These are phyloP conservation scores for Luffa acutangula DNA, from an alignment of 306 rosid species.

Conservation along the genomic window DNA sequence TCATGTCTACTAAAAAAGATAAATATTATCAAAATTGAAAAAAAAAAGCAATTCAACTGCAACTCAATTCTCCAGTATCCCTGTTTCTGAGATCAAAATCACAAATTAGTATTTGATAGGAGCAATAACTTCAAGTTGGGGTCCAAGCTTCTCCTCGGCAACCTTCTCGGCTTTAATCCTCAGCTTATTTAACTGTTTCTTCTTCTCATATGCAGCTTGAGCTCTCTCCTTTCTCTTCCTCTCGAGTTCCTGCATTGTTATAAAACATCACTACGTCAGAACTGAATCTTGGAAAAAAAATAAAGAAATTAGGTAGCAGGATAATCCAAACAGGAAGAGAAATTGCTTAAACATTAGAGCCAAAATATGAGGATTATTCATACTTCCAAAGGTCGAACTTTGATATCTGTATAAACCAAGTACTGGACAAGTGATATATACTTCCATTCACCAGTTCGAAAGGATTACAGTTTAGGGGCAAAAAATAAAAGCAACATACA, in stretches of 20 bases:
- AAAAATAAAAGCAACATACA: not conserved
- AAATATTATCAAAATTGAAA: conserved; percentile 8
- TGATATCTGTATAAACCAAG: not conserved
- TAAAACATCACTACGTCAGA: not conserved
- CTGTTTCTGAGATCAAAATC: not conserved
- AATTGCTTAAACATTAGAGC: not conserved
- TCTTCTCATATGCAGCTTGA: conserved; percentile 45
- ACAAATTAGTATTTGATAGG: conserved; percentile 46
- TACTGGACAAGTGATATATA: not conserved
- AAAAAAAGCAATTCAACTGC: conserved; percentile 10
- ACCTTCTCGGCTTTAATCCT: conserved; percentile 54
- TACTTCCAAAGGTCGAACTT: not conserved
- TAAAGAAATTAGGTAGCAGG: not conserved
- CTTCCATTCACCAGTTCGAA: not conserved
- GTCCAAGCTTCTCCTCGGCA: conserved; percentile 62
- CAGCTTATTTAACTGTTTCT: conserved; percentile 61
- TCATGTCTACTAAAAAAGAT: conserved; percentile 1
- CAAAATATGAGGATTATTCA: not conserved
- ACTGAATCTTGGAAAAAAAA: not conserved
- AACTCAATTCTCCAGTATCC: conserved; percentile 11
- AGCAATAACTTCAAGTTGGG: conserved; percentile 51
- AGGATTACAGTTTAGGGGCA: not conserved
- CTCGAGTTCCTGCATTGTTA: conserved; percentile 46
- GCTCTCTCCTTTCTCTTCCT: conserved; percentile 71
- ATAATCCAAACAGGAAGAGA: not conserved